Conservation (phyloP, 1,139 yeast genomes). For the Saccharomycopsis hybrid region DNA sequence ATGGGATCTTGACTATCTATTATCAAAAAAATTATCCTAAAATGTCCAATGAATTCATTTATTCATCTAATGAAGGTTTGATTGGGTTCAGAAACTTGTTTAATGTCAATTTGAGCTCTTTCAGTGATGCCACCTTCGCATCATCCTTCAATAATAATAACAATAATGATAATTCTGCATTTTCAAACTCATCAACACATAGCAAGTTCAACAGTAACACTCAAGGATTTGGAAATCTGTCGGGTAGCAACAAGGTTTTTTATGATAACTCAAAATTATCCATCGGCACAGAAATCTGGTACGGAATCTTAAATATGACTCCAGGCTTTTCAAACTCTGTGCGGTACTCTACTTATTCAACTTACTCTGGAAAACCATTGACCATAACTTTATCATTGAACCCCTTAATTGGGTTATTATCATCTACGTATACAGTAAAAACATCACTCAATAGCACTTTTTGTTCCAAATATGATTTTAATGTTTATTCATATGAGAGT, state of each 20-base stretch:
- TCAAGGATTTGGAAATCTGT: too few relatives aligned
- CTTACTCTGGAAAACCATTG: conserved; percentile 82
- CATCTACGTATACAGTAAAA: conserved; percentile 82
- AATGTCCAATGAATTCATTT: conserved; percentile 69
- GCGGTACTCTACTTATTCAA: conserved; percentile 79
- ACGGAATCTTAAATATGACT: conserved; percentile 75
- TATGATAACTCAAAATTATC: conserved; percentile 45
- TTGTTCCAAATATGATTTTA: conserved; percentile 83
- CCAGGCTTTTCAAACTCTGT: conserved; percentile 82
- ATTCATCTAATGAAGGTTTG: conserved; percentile 86
- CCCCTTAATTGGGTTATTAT: conserved; percentile 85
- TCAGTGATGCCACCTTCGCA: conserved; percentile 23
- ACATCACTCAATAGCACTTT: conserved; percentile 74
- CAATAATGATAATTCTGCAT: neutral
- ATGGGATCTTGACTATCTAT: conserved; percentile 59
- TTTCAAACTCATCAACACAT: neutral
- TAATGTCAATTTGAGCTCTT: conserved; percentile 47
- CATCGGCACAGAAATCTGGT: conserved; percentile 85
- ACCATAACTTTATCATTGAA: conserved; percentile 83
- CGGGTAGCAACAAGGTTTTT: conserved; percentile 26
- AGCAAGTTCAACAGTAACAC: neutral
- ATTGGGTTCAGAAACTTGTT: conserved; percentile 77
- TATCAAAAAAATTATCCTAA: conserved; percentile 63
- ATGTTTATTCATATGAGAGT: conserved; percentile 84
- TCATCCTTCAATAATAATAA: too few relatives aligned